phyloP scores from a whole-genome alignment of 1,284 basidiomycete genomes.

The Leccinum subrobustum region DNA sequence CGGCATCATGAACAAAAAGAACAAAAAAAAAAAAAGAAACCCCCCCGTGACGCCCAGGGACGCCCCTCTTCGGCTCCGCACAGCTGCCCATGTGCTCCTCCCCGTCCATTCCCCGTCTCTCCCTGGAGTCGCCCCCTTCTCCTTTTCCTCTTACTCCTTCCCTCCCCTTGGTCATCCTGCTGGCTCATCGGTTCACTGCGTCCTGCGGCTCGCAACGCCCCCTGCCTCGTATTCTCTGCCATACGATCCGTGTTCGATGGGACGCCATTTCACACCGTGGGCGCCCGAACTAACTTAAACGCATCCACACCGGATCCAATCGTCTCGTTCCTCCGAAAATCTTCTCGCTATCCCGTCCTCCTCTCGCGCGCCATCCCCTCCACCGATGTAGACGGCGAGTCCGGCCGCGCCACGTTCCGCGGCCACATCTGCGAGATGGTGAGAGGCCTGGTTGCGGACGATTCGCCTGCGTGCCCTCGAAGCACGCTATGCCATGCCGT shows the following conservation, averaged over 20 bases:
- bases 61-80: constrained; percentile 4
- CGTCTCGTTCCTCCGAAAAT: not conserved
- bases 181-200: not conserved
- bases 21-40: not conserved
- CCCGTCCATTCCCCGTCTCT: not conserved
- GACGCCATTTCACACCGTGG: not conserved
- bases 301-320: not conserved
- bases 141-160: not conserved
- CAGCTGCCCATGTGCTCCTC: not conserved
- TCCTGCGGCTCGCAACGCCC: not conserved
- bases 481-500: not conserved
- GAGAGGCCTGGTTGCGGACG: not conserved
- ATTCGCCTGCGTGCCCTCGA: not conserved
- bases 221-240: not conserved
- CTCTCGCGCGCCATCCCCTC: not conserved
- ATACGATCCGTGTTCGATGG: not conserved
- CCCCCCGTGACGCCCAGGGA: not conserved
- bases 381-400: not conserved
- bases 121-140: not conserved
- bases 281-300: not conserved
- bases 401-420: not conserved
- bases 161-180: not conserved
- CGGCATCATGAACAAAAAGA: not conserved
- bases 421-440: not conserved
- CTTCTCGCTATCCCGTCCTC: not conserved